Conservation (phyloP, 116 monocot genomes). For the Iris pallida region DNA sequence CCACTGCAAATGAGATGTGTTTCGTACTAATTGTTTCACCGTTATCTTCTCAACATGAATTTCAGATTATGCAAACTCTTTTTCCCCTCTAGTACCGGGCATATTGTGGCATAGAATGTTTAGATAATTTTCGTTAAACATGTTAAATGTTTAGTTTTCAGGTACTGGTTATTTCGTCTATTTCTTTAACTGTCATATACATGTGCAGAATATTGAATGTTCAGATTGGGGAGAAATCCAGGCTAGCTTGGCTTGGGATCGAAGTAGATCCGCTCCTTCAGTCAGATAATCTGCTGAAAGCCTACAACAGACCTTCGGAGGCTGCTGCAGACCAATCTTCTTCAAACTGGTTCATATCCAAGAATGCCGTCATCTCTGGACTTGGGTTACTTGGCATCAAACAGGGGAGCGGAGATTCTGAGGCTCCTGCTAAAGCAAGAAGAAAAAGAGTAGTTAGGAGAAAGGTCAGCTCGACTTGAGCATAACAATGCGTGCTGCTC, state of each 20-base stretch:
- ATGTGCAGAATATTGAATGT: slow-evolving; percentile 65
- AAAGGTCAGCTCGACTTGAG: slow-evolving; percentile 48
- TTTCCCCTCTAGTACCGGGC: too few relatives aligned
- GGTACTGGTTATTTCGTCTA: too few relatives aligned
- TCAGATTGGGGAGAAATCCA: slow-evolving; percentile 68
- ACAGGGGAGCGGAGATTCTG: slow-evolving; percentile 36
- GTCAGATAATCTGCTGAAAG: slow-evolving; percentile 61
- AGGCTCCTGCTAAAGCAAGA: slow-evolving; percentile 35
- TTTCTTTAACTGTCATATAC: background rate
- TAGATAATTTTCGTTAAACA: too few relatives aligned
- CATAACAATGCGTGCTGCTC: slow-evolving; percentile 6
- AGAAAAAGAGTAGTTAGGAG: slow-evolving; percentile 83
- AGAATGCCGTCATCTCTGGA: slow-evolving; percentile 75
- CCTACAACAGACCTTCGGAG: slow-evolving; percentile 57
- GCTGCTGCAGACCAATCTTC: slow-evolving; percentile 17
- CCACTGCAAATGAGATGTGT: too few relatives aligned
- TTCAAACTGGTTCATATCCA: slow-evolving; percentile 90
- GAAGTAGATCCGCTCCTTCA: slow-evolving; percentile 68
- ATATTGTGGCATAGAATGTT: too few relatives aligned
- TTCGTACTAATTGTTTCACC: too few relatives aligned
- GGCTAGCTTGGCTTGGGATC: slow-evolving; percentile 80
- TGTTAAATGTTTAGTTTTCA: too few relatives aligned
- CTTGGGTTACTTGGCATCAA: slow-evolving; percentile 81
- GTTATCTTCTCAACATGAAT: too few relatives aligned
- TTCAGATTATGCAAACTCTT: too few relatives aligned